Conservation (phyloP, 2,329 filamentous ascomycete species). For the Tolypocladium inflatum region DNA sequence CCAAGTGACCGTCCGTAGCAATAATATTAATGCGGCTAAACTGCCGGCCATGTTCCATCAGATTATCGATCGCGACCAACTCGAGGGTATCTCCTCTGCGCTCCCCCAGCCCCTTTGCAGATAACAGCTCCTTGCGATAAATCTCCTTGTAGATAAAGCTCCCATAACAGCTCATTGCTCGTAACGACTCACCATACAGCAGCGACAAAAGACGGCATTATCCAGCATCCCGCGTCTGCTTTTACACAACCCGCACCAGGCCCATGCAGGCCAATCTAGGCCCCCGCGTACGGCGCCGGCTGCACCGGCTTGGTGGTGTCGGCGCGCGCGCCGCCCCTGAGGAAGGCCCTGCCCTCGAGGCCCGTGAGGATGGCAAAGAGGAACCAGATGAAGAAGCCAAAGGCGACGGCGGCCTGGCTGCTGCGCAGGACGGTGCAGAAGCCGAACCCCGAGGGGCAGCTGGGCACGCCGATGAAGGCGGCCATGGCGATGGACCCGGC, state of each 20-base stretch:
- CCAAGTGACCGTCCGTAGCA: too few species aligned
- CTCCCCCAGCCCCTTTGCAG: not conserved
- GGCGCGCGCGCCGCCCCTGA: slow-evolving; percentile 21
- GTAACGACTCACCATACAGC: too few species aligned
- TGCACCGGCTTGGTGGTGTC: slow-evolving; percentile 13
- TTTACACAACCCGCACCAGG: not conserved
- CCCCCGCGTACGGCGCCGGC: not conserved
- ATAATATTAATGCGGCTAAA: not conserved
- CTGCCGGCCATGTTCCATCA: not conserved
- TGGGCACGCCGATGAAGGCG: slow-evolving; percentile 48
- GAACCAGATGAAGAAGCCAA: slow-evolving; percentile 56
- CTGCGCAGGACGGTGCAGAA: slow-evolving; percentile 40
- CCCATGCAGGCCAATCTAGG: not conserved
- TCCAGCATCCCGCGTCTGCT: too few species aligned
- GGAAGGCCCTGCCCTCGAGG: slow-evolving; percentile 34
- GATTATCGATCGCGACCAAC: not conserved
- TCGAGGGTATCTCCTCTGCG: not conserved
- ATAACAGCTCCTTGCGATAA: not conserved
- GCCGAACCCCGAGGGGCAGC: slow-evolving; percentile 35
- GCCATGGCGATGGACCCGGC: slow-evolving; percentile 73
- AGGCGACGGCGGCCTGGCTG: slow-evolving; percentile 53
- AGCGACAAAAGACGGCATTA: too few species aligned
- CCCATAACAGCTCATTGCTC: not conserved
- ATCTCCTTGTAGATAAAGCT: not conserved
- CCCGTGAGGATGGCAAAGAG: slow-evolving; percentile 37